Conservation (phyloP, 2,329 filamentous ascomycete species). For the Venturia effusa region DNA sequence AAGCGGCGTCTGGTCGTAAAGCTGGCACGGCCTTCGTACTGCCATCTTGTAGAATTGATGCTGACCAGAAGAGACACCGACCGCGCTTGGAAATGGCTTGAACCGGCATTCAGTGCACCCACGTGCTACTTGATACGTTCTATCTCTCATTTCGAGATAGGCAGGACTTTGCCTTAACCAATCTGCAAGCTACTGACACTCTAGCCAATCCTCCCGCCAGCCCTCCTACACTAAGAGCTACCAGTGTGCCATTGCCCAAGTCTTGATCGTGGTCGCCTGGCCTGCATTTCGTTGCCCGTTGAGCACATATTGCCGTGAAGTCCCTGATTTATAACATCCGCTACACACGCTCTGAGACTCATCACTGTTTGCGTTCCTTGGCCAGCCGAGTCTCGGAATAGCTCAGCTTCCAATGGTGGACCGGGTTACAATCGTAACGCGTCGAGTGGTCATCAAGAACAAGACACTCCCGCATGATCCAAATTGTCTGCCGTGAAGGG, state of each 20-base stretch:
- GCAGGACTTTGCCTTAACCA: too few species aligned
- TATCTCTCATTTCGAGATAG: too few species aligned
- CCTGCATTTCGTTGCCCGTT: neutral
- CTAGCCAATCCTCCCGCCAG: neutral
- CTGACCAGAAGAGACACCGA: too few species aligned
- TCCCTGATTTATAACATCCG: neutral
- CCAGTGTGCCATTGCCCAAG: neutral
- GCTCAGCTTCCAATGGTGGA: neutral
- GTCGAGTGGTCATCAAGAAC: neutral
- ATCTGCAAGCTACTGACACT: too few species aligned
- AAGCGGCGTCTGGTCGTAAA: too few species aligned
- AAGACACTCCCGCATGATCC: neutral
- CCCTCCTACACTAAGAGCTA: neutral
- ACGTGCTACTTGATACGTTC: too few species aligned
- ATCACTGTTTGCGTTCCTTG: neutral
- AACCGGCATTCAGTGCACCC: too few species aligned
- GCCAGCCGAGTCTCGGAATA: neutral
- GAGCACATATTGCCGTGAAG: neutral
- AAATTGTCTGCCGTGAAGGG: neutral
- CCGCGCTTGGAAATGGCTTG: too few species aligned
- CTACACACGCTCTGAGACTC: neutral
- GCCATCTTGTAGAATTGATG: too few species aligned
- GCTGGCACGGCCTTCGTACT: too few species aligned
- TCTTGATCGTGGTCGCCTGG: neutral
- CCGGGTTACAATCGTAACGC: neutral